Evolutionary conservation across 352 stramenopile species (phyloP).

Genomic region (Globisporangium camurandrum): DNA sequence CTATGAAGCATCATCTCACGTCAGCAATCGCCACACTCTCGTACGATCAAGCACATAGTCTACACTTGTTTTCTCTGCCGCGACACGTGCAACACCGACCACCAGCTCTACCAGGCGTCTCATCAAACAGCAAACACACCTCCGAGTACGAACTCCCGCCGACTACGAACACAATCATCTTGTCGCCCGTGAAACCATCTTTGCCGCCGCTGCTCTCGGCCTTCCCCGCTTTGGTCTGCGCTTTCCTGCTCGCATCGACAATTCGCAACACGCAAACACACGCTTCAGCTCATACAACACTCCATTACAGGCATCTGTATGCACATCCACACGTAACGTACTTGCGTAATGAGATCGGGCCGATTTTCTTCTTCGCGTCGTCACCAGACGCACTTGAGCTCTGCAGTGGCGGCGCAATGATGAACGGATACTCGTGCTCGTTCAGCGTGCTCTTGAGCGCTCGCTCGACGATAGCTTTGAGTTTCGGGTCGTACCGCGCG

Average conservation of each 20-base stretch:
- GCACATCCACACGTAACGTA: slow-evolving; percentile 17
- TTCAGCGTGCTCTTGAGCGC: slow-evolving; percentile 57
- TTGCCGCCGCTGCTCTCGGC: slow-evolving; percentile 25
- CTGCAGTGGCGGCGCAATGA: slow-evolving; percentile 64
- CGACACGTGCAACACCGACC: no score
- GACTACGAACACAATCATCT: slow-evolving; percentile 94
- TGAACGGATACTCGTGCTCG: slow-evolving; percentile 71
- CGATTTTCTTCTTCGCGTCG: slow-evolving; percentile 46
- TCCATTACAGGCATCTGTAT: not conserved
- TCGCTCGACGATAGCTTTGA: slow-evolving; percentile 54
- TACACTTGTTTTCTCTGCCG: no score
- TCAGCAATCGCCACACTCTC: no score
- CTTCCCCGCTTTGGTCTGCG: slow-evolving; percentile 18
- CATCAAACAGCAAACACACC: slow-evolving; percentile 29
- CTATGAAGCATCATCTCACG: no score
- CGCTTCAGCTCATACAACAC: not conserved
- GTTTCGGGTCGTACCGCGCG: slow-evolving; percentile 62
- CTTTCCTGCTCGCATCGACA: slow-evolving; percentile 23
- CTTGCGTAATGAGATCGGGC: slow-evolving; percentile 66
- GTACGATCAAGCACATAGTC: not conserved
- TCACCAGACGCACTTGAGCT: slow-evolving; percentile 17
- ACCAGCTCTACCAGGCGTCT: no score
- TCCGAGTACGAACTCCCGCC: slow-evolving; percentile 93
- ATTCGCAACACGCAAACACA: not conserved
- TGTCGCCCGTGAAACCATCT: slow-evolving; percentile 63